Conservation (phyloP, 2,329 filamentous ascomycete species). For the Penicillium sp. region DNA sequence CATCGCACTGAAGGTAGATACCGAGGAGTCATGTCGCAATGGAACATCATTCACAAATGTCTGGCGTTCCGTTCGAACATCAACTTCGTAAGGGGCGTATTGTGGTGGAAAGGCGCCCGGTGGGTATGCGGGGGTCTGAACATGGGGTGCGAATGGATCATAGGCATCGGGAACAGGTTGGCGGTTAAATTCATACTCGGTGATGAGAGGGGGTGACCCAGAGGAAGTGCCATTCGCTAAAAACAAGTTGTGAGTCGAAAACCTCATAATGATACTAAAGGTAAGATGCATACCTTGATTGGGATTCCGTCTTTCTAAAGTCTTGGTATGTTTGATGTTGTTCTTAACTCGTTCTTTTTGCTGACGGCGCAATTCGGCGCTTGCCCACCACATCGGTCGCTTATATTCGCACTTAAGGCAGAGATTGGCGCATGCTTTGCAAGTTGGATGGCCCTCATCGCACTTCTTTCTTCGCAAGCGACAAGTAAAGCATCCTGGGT, state of each 20-base stretch:
- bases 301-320: conserved; percentile 72
- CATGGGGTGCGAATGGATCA: conserved; percentile 39
- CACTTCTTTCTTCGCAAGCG: conserved; percentile 64
- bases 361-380: conserved; percentile 72
- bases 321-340: conserved; percentile 95
- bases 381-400: conserved; percentile 94
- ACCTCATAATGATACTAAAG: no score
- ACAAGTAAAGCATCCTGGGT: conserved; percentile 64
- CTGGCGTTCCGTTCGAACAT: conserved; percentile 91
- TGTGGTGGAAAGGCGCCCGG: conserved; percentile 51
- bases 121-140: conserved; percentile 52
- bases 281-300: conserved; percentile 20
- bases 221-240: no score
- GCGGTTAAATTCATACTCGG: conserved; percentile 63
- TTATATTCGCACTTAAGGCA: conserved; percentile 92
- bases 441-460: conserved; percentile 60
- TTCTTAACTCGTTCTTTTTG: conserved; percentile 97
- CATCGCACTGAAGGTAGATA: conserved; percentile 90
- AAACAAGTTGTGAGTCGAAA: no score
- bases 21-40: conserved; percentile 75
- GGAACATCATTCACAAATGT: conserved; percentile 90
- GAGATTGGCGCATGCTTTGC: conserved; percentile 62
- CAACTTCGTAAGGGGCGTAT: conserved; percentile 78
- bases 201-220: conserved; percentile 10
- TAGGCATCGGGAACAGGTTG: conserved; percentile 47